A percentile compares a stretch with the other conserved stretches of the same genome.
Evolutionary conservation across 208 protist genomes (phyloP).

Genomic region (Ichthyophonus hoferi): DNA sequence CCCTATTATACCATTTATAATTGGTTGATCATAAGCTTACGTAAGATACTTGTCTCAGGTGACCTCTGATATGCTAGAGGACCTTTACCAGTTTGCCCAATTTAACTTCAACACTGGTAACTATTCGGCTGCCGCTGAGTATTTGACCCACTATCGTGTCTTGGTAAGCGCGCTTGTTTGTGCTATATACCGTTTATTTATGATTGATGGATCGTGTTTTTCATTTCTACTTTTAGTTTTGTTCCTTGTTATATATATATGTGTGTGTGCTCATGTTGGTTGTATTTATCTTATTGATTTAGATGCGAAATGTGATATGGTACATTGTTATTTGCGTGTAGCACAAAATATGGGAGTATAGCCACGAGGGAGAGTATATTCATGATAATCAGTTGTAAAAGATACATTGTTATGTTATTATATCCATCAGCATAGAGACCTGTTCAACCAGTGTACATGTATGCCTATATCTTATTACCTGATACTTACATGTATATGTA

Average conservation of each 20-base stretch:
- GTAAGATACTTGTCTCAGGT: too few species aligned
- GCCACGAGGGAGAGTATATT: too few species aligned
- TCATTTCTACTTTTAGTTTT: too few species aligned
- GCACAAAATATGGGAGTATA: too few species aligned
- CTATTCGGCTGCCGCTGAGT: constrained; percentile 56
- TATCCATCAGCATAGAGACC: not conserved
- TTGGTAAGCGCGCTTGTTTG: constrained; percentile 23
- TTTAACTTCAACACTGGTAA: constrained; percentile 65
- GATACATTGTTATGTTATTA: not conserved
- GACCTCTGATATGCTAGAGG: constrained; percentile 44
- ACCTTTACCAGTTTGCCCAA: constrained; percentile 59
- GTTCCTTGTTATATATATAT: not conserved
- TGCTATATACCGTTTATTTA: not conserved
- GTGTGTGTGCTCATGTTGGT: too few species aligned
- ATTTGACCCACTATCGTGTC: constrained; percentile 51
- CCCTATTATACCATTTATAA: too few species aligned
- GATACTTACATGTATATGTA: not conserved
- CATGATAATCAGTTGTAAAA: too few species aligned
- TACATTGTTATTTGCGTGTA: too few species aligned
- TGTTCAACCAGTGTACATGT: not conserved
- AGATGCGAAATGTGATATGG: too few species aligned
- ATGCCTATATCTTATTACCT: not conserved
- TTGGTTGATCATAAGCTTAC: too few species aligned
- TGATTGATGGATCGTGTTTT: too few species aligned
- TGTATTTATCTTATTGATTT: too few species aligned